Base-by-base conservation (phyloP, 306 rosid genomes). In the Cotoneaster glaucophyllus region DNA sequence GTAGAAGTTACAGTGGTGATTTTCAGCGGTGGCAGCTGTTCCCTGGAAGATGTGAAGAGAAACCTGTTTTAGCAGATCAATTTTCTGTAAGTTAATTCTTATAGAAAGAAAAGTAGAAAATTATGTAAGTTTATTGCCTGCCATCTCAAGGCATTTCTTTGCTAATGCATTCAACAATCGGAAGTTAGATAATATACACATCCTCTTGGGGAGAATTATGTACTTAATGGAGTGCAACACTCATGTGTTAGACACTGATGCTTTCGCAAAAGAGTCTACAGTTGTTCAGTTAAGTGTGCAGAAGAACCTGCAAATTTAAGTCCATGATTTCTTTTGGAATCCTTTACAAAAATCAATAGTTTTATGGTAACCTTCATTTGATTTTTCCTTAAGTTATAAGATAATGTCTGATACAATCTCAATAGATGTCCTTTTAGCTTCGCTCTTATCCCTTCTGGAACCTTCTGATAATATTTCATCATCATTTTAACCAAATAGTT, bases 21-120 rank as follows among this genome's bases (percentile, higher is more conserved):
- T 93, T 93, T 85, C 97, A 93, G 87, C 91, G 98, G 34, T 93
- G 89, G 96, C 97, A 93, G 78, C 79, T 93, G 62, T 88, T 90
- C 81, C 93, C 97, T 24, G 74, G 50, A 75, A 66, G 6, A 58
- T 93, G 94, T 59, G 89, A 93, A 83, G 98, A 91, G 67, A 91
- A 88, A 74, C 94, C 98, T 57, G 85, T 91, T 86, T 84, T 93
- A 77, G 97, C 96, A 69, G 89, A 93, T 85, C 97, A 93, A 69
- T 93, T 93, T 88, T 90, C 97, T 63, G 98, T 93, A 79, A 85
- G 96, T 82, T 68, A 74, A 71, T 67, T 70, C 18, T 52, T 5
- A 21, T 70, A 21, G n/a, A 31, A 29, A 50, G 18, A 28, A 25
- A 8, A 26, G 24, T 2, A 39, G 2, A 19, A 50, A 70, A 18